Evolutionary conservation across 2,329 filamentous ascomycete genomes (phyloP).

Genomic region (Colletotrichum neosansevieriae): DNA sequence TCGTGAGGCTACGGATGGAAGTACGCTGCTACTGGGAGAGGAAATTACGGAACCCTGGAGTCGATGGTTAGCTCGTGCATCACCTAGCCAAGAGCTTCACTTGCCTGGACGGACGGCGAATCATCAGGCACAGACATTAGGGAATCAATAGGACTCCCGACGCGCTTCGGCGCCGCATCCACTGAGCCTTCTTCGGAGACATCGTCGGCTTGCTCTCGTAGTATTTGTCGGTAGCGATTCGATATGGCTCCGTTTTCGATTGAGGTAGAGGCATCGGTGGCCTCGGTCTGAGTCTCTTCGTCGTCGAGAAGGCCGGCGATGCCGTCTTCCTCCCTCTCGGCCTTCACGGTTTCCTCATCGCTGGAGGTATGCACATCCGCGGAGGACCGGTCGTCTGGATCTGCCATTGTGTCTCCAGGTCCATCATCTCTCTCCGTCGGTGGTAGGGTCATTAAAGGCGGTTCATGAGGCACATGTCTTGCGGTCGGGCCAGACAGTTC

Average conservation of each 20-base stretch:
- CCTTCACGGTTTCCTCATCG: constrained; percentile 58
- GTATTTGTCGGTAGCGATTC: constrained; percentile 59
- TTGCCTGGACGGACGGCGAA: constrained; percentile 84
- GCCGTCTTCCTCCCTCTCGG: constrained; percentile 50
- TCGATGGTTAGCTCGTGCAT: constrained; percentile 25
- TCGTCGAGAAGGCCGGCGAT: constrained; percentile 52
- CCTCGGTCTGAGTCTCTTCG: constrained; percentile 46
- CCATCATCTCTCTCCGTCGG: constrained; percentile 49
- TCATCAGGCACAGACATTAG: constrained; percentile 83
- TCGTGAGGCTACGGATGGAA: constrained; percentile 76
- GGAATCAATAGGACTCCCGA: constrained; percentile 77
- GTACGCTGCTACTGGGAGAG: constrained; percentile 79
- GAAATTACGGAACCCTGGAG: constrained; percentile 70
- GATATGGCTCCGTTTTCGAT: constrained; percentile 53
- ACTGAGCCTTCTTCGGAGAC: constrained; percentile 65
- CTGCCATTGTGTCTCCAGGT: constrained; percentile 59
- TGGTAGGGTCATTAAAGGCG: constrained; percentile 41
- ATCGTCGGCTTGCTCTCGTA: constrained; percentile 58
- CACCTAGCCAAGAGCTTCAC: constrained; percentile 42
- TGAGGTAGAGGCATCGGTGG: constrained; percentile 40
- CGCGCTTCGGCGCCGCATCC: constrained; percentile 65
- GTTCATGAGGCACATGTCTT: constrained; percentile 40
- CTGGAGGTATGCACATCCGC: constrained; percentile 54
- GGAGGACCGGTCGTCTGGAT: constrained; percentile 59
- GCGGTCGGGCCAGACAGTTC: constrained; percentile 32